Evolutionary conservation across 2,329 filamentous ascomycete species (phyloP).

Genomic region (Sclerotinia minor): DNA sequence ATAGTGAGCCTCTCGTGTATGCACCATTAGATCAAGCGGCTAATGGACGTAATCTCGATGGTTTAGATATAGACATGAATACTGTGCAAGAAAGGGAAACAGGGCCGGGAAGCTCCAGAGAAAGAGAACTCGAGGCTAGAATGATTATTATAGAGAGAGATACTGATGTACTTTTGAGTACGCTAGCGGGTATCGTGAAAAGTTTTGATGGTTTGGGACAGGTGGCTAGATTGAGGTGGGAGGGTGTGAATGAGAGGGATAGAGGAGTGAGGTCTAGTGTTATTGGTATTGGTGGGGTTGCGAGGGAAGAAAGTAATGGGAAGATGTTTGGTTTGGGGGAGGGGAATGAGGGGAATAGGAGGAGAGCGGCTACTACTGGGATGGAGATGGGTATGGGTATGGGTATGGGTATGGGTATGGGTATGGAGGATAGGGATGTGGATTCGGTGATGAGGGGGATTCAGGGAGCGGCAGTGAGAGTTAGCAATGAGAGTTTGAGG

Average conservation of each 20-base stretch:
- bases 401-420: too few relatives aligned
- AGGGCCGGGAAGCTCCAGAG: constrained; percentile 27
- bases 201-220: neutral
- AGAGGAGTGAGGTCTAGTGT: neutral
- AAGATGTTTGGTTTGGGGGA: neutral
- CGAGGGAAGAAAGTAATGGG: neutral
- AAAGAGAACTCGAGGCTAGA: constrained; percentile 34
- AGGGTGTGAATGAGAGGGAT: neutral
- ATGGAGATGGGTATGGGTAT: neutral
- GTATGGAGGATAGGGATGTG: neutral
- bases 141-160: constrained; percentile 36
- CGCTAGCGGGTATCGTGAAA: constrained; percentile 31
- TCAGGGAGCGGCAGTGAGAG: neutral
- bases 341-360: neutral
- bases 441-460: constrained; percentile 18
- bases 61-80: neutral
- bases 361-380: constrained; percentile 8
- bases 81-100: neutral
- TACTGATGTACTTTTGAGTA: constrained; percentile 32
- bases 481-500: neutral
- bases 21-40: neutral
- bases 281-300: neutral
- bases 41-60: too few relatives aligned
- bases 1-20: neutral
- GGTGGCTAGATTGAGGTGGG: neutral